Evolutionary conservation across 2,329 filamentous ascomycete species (phyloP).

Genomic region (Diaporthe vexans): DNA sequence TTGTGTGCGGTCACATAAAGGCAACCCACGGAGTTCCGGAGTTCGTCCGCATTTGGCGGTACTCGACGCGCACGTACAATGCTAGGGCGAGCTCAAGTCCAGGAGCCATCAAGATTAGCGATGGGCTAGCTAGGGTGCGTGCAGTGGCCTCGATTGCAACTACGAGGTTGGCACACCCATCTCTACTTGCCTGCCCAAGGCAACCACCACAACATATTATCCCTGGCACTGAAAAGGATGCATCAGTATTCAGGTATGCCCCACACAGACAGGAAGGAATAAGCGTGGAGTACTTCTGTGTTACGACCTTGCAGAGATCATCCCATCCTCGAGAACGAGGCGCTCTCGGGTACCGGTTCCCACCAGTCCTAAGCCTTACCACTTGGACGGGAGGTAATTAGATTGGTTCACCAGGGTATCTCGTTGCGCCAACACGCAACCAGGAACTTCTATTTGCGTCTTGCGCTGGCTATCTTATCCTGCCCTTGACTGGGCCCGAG

Average conservation of each 20-base stretch:
- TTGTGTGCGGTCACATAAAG: background rate
- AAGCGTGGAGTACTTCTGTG: background rate
- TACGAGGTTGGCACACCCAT: background rate
- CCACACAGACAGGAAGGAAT: background rate
- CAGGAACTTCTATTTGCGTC: background rate
- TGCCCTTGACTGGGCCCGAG: background rate
- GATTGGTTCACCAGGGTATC: background rate
- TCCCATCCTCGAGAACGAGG: background rate
- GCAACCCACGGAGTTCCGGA: background rate
- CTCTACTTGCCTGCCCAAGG: background rate
- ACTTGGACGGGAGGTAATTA: background rate
- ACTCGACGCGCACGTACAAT: background rate
- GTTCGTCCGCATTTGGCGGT: background rate
- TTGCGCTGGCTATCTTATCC: background rate
- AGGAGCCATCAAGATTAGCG: background rate
- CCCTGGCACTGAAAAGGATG: background rate
- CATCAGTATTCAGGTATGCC: background rate
- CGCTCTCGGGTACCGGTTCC: background rate
- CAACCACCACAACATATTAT: background rate
- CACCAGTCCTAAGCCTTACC: conserved; percentile 10
- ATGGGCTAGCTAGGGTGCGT: background rate
- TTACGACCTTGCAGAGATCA: background rate
- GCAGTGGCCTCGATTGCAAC: background rate
- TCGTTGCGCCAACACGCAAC: background rate
- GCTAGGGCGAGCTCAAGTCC: background rate